Conservation (phyloP, 305 asterid genomes). For the Fraxinus ornus region DNA sequence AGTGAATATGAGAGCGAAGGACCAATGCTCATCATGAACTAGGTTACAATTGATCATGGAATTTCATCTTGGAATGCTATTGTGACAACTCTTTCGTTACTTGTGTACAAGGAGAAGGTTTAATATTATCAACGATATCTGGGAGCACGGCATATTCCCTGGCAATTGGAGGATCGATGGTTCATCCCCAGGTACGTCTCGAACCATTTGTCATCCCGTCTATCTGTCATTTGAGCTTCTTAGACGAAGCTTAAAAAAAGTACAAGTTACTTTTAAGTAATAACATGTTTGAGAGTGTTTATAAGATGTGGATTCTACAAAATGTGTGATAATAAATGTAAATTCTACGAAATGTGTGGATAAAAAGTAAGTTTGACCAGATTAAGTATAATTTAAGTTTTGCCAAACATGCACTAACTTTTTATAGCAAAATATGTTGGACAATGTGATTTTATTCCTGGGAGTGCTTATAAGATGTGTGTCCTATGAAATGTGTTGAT, state of each 20-base stretch:
- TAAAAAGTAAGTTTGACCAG: too few species aligned
- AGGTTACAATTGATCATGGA: conserved; percentile 97
- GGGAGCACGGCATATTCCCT: conserved; percentile 99
- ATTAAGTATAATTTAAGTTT: too few species aligned
- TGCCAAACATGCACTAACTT: too few species aligned
- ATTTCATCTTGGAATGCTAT: conserved; percentile 93
- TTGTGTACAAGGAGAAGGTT: conserved; percentile 94
- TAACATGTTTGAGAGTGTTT: background rate
- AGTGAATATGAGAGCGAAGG: conserved; percentile 82
- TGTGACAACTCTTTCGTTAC: conserved; percentile 88
- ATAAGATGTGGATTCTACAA: background rate
- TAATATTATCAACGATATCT: conserved; percentile 86
- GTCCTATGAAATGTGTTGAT: too few species aligned
- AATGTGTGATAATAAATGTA: too few species aligned
- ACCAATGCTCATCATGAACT: conserved; percentile 79
- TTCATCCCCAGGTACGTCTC: conserved; percentile 85
- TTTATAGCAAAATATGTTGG: too few species aligned
- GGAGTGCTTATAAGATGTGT: too few species aligned
- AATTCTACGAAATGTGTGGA: too few species aligned
- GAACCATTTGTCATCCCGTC: background rate
- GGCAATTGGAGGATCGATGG: conserved; percentile 99
- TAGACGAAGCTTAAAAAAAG: background rate
- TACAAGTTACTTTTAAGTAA: too few species aligned
- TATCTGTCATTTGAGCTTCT: background rate
- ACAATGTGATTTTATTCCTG: too few species aligned